phyloP scores from a whole-genome alignment of 2,329 filamentous ascomycete species.

The Acrodontium crateriforme region DNA sequence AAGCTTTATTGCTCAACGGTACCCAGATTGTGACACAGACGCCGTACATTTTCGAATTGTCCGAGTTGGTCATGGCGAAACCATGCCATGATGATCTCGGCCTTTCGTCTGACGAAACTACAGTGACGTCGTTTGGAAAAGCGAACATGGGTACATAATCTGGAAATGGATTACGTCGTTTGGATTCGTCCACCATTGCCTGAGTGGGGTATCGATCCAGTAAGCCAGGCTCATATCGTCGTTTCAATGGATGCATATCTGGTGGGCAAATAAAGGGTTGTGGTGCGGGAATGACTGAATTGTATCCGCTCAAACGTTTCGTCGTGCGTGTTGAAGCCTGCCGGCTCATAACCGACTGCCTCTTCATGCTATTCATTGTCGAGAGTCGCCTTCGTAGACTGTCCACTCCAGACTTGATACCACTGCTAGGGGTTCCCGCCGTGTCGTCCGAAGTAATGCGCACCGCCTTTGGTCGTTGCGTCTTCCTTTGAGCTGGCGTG shows the following conservation, averaged over 20 bases:
- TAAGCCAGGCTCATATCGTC: slow-evolving; percentile 89
- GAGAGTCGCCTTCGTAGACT: slow-evolving; percentile 89
- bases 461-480: slow-evolving; percentile 63
- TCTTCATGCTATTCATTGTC: slow-evolving; percentile 90
- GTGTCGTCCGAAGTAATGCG: slow-evolving; percentile 62
- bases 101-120: slow-evolving; percentile 86
- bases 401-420: slow-evolving; percentile 51
- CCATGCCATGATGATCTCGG: slow-evolving; percentile 97
- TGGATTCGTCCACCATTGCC: slow-evolving; percentile 63
- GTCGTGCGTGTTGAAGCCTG: slow-evolving; percentile 66
- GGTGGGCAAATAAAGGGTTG: slow-evolving; percentile 81
- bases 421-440: slow-evolving; percentile 20
- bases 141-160: slow-evolving; percentile 99
- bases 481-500: slow-evolving; percentile 28
- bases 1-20: slow-evolving; percentile 65
- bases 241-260: slow-evolving; percentile 88
- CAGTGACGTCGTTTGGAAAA: slow-evolving; percentile 94
- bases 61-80: slow-evolving; percentile 91
- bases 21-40: slow-evolving; percentile 90
- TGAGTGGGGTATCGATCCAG: slow-evolving; percentile 87
- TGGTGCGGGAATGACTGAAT: slow-evolving; percentile 88
- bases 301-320: slow-evolving; percentile 88
- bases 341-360: slow-evolving; percentile 57
- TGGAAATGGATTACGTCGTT: slow-evolving; percentile 72
- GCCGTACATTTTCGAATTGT: slow-evolving; percentile 83